phyloP scores from a whole-genome alignment of 225 moss, liverwort and hornwort genomes.

The Marchantia paleacea region DNA sequence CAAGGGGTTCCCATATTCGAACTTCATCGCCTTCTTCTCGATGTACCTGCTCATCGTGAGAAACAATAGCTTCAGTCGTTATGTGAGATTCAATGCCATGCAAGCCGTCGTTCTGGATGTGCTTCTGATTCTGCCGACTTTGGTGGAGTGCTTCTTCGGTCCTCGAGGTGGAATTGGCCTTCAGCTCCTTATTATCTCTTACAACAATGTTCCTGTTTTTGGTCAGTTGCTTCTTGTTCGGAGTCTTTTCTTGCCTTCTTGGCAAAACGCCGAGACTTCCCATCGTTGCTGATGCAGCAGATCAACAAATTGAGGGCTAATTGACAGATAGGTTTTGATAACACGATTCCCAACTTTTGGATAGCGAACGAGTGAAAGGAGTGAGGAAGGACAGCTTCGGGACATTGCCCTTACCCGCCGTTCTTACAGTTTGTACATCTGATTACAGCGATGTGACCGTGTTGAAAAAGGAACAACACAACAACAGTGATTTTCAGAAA shows the following conservation, averaged over 20 bases:
- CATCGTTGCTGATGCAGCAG: constrained; percentile 90
- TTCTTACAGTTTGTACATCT: no score
- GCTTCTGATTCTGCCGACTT: constrained; percentile 78
- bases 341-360: no score
- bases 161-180: constrained; percentile 86
- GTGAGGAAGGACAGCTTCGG: no score
- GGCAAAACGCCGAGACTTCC: constrained; percentile 91
- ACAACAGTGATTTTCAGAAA: no score
- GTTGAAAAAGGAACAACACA: no score
- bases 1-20: constrained; percentile 93
- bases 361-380: no score
- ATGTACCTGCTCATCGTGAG: constrained; percentile 84
- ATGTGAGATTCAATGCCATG: constrained; percentile 93
- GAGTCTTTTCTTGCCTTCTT: constrained; percentile 75
- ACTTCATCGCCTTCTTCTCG: constrained; percentile 91
- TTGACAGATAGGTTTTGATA: not conserved
- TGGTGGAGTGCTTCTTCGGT: constrained; percentile 86
- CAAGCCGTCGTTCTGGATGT: constrained; percentile 97
- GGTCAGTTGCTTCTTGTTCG: constrained; percentile 76
- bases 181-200: constrained; percentile 79
- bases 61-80: constrained; percentile 83
- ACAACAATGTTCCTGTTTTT: constrained; percentile 87
- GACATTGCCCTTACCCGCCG: no score
- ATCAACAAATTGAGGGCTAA: constrained; percentile 60
- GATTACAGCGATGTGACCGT: no score